These are phyloP conservation scores for Xylaria curta DNA, from an alignment of 495 filamentous ascomycete genomes.

Conservation along the genomic window DNA sequence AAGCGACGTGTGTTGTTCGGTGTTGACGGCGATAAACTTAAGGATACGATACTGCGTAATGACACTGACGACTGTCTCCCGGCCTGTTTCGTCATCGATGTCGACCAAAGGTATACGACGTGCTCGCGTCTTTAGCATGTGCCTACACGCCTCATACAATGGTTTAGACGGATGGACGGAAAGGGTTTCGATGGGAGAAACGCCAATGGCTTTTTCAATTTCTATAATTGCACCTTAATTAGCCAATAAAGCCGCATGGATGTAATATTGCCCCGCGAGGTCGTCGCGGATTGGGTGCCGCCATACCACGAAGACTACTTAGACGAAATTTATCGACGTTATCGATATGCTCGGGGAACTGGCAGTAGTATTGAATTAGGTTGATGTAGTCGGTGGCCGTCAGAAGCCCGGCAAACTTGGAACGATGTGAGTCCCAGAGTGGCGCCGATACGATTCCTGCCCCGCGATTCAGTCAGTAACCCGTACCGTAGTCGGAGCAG, in stretches of 20 bases:
- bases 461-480: conserved; percentile 27
- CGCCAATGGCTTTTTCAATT: conserved; percentile 91
- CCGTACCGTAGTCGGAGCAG: background rate
- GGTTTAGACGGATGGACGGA: conserved; percentile 89
- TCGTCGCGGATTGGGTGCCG: conserved; percentile 8
- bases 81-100: conserved; percentile 90
- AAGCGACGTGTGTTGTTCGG: conserved; percentile 87
- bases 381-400: conserved; percentile 99
- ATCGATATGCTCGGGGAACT: conserved; percentile 87
- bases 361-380: conserved; percentile 99
- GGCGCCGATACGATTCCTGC: conserved; percentile 97
- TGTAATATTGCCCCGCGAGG: background rate
- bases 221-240: conserved; percentile 58
- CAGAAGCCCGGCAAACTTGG: conserved; percentile 90
- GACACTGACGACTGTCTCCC: conserved; percentile 93
- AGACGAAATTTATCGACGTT: conserved; percentile 94
- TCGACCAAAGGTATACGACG: conserved; percentile 94
- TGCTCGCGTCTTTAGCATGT: conserved; percentile 91
- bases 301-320: conserved; percentile 85
- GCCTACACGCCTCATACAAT: conserved; percentile 92
- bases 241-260: background rate
- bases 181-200: conserved; percentile 90
- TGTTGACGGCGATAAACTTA: conserved; percentile 95
- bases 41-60: conserved; percentile 98
- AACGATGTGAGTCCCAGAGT: conserved; percentile 94